Evolutionary conservation across 495 filamentous ascomycete genomes (phyloP).

Genomic region (Terfezia claveryi): DNA sequence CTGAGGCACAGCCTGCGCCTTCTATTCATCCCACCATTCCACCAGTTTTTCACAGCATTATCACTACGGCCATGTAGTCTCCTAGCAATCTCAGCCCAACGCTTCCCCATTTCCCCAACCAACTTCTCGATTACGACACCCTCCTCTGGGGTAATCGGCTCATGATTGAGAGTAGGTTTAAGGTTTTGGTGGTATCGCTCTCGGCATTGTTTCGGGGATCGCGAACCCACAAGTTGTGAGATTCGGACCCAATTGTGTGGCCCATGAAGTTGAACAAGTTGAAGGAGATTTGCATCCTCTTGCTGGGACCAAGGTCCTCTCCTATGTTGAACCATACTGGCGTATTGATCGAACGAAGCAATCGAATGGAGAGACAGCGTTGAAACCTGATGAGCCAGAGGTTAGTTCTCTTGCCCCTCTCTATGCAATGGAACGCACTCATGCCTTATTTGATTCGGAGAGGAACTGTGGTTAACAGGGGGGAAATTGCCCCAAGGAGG

Average conservation of each 20-base stretch:
- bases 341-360: background rate
- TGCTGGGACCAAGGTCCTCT: constrained; percentile 74
- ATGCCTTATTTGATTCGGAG: no score
- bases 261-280: constrained; percentile 53
- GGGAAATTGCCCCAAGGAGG: no score
- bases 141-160: constrained; percentile 81
- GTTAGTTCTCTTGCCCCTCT: no score
- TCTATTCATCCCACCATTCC: constrained; percentile 89
- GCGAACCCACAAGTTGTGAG: constrained; percentile 47
- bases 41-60: constrained; percentile 98
- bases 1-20: constrained; percentile 29
- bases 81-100: constrained; percentile 90
- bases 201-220: constrained; percentile 86
- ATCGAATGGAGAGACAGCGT: background rate
- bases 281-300: constrained; percentile 53
- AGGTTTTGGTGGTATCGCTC: constrained; percentile 92
- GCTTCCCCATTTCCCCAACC: constrained; percentile 64
- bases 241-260: constrained; percentile 87
- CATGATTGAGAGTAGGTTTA: constrained; percentile 73
- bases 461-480: no score
- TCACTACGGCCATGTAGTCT: constrained; percentile 73
- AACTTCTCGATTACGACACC: constrained; percentile 59
- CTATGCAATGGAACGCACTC: no score
- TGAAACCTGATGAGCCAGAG: background rate
- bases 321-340: constrained; percentile 26